Conservation (phyloP, 225 moss, liverwort and hornwort species). For the Physcomitrellopsis africana region DNA sequence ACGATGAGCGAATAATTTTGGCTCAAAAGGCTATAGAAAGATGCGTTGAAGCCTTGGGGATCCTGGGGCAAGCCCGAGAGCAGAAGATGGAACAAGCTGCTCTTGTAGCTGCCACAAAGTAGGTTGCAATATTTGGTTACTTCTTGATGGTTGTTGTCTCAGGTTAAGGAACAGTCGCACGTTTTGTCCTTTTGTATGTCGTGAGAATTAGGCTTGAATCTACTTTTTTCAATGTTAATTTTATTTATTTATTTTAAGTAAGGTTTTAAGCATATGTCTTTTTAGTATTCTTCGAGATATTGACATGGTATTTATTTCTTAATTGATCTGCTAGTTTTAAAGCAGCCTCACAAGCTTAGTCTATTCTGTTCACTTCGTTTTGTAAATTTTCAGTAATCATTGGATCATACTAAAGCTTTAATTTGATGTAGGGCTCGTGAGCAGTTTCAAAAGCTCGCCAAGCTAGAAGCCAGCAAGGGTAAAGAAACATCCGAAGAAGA, state of each 20-base stretch:
- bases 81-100: constrained; percentile 63
- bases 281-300: constrained; percentile 4
- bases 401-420: constrained; percentile 4
- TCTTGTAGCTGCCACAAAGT: constrained; percentile 60
- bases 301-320: background rate
- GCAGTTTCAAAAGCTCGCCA: constrained; percentile 41
- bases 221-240: background rate
- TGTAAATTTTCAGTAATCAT: background rate
- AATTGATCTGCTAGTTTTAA: constrained; percentile 6
- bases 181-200: background rate
- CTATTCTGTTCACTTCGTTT: constrained; percentile 2
- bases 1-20: constrained; percentile 76
- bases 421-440: constrained; percentile 55
- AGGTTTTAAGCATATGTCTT: constrained; percentile 16
- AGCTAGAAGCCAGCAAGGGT: constrained; percentile 38
- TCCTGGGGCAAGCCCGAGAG: constrained; percentile 51
- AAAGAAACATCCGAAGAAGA: constrained; percentile 46
- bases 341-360: constrained; percentile 17
- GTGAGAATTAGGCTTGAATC: constrained; percentile 5
- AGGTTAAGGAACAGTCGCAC: constrained; percentile 5
- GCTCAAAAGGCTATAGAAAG: constrained; percentile 59
- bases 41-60: constrained; percentile 55
- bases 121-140: constrained; percentile 22
- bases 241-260: too few relatives aligned
- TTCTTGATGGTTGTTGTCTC: constrained; percentile 9